phyloP scores from a whole-genome alignment of 1,139 yeast species.

The Kluyveromyces sp. region DNA sequence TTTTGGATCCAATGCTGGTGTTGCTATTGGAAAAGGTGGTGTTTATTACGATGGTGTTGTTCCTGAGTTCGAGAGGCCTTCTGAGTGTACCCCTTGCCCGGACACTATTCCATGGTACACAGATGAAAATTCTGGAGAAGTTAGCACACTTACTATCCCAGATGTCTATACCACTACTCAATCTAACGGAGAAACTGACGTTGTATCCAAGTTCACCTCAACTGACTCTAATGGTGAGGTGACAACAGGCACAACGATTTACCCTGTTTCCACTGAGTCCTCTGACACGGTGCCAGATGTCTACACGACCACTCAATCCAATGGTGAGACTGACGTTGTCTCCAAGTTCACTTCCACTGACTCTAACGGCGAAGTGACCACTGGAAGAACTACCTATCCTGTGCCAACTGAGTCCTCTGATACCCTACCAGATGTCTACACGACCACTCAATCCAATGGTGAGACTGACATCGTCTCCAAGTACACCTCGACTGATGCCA shows the following conservation, averaged over 20 bases:
- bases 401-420: background rate
- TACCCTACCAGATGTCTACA: slow-evolving; percentile 4
- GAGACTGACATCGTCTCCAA: slow-evolving; percentile 4
- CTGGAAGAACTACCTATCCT: slow-evolving; percentile 1
- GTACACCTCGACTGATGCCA: slow-evolving; percentile 1
- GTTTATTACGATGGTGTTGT: slow-evolving; percentile 11
- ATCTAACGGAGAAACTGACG: slow-evolving; percentile 4
- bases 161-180: slow-evolving; percentile 8
- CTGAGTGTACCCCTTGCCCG: slow-evolving; percentile 12
- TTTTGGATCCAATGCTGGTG: slow-evolving; percentile 7
- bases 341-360: slow-evolving; percentile 5
- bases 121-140: background rate
- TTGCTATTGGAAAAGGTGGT: slow-evolving; percentile 12
- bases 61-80: slow-evolving; percentile 10
- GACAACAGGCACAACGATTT: background rate
- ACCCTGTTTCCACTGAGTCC: background rate
- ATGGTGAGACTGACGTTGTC: slow-evolving; percentile 2
- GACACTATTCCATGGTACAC: slow-evolving; percentile 12
- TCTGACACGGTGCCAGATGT: slow-evolving; percentile 1
- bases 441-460: slow-evolving; percentile 7
- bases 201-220: slow-evolving; percentile 4
- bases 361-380: background rate
- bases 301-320: slow-evolving; percentile 8
- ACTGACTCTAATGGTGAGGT: background rate
- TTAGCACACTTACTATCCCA: background rate